phyloP scores from a whole-genome alignment of 176 grass and related monocot genomes.

The Carex pumila region DNA sequence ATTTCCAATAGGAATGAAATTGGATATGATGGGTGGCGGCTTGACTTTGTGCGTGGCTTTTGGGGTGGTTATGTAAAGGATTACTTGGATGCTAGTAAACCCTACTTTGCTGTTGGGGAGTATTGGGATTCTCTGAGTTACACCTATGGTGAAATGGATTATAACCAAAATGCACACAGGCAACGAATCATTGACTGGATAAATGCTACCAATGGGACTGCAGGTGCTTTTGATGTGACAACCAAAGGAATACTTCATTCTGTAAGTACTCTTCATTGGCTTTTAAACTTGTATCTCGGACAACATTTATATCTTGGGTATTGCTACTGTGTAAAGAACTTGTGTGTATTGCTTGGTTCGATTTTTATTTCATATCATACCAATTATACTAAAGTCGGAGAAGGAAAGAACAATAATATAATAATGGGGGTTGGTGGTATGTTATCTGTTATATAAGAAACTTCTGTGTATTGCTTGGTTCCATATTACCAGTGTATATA shows the following conservation, averaged over 20 bases:
- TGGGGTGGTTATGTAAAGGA: constrained; percentile 99
- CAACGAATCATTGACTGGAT: constrained; percentile 99
- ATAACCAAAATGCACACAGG: constrained; percentile 95
- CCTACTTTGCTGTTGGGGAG: constrained; percentile 94
- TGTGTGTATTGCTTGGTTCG: neutral
- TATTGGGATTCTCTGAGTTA: constrained; percentile 99
- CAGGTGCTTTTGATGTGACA: constrained; percentile 95
- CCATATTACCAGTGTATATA: neutral
- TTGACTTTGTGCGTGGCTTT: constrained; percentile 98
- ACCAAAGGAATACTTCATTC: constrained; percentile 96
- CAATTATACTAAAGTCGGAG: neutral
- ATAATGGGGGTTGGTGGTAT: neutral
- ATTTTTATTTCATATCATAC: neutral
- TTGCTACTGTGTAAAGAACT: neutral
- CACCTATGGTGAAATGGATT: constrained; percentile 96
- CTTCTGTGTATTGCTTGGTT: neutral
- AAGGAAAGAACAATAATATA: neutral
- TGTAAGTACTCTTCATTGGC: constrained; percentile 40
- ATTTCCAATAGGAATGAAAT: constrained; percentile 52
- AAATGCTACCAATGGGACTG: constrained; percentile 85
- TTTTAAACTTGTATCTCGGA: neutral
- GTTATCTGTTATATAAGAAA: neutral
- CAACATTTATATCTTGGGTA: neutral
- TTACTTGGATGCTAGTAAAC: constrained; percentile 80
- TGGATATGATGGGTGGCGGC: constrained; percentile 95